These are phyloP conservation scores for Mucor plumbeus DNA, from an alignment of 371 early-diverging fungal genomes.

Conservation along the genomic window DNA sequence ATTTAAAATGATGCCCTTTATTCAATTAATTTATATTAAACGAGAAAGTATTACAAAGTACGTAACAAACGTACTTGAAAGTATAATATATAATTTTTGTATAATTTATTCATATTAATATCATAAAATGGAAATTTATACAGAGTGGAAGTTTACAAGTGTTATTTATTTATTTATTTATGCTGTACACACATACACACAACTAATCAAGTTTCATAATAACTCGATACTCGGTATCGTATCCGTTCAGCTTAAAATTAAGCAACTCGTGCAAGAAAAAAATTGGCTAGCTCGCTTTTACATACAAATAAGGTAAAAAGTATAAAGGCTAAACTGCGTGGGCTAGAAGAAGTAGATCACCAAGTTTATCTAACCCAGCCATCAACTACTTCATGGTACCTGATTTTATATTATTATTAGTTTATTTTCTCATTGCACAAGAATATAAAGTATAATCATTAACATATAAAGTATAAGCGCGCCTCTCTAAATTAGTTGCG, in stretches of 20 bases:
- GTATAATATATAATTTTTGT: not conserved
- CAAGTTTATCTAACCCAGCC: not conserved
- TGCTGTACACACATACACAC: not conserved
- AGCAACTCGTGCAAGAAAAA: not conserved
- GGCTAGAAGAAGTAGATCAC: not conserved
- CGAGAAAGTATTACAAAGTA: slow-evolving; percentile 1
- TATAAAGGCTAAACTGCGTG: not conserved
- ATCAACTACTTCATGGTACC: slow-evolving; percentile 2
- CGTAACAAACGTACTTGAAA: not conserved
- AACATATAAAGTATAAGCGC: not conserved
- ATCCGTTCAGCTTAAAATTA: slow-evolving; percentile 1
- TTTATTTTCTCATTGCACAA: slow-evolving; percentile 5
- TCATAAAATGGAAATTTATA: not conserved
- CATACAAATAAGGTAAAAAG: not conserved
- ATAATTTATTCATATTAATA: not conserved
- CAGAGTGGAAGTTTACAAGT: not conserved
- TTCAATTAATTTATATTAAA: slow-evolving; percentile 9
- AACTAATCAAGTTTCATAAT: not conserved
- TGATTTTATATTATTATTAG: not conserved
- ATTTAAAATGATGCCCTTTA: not conserved
- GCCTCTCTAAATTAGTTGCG: slow-evolving; percentile 1
- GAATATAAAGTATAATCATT: not conserved
- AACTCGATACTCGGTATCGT: not conserved
- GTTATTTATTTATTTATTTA: not conserved
- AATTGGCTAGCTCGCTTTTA: not conserved